Evolutionary conservation across 2,329 filamentous ascomycete genomes (phyloP).

Genomic region (Pseudogymnoascus sp.): DNA sequence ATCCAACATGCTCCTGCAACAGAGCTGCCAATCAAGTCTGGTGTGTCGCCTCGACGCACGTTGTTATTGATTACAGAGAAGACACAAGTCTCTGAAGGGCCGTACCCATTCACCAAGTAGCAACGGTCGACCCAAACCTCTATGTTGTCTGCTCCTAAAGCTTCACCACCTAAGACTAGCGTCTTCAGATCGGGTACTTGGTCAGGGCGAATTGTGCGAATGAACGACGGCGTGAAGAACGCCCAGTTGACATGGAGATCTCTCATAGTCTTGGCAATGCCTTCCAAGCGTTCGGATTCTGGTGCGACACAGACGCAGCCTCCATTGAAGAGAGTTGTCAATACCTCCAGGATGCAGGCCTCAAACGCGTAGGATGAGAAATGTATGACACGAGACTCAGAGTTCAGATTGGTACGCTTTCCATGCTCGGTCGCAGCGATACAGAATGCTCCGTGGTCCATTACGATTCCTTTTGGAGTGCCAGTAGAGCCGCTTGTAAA

Average conservation of each 20-base stretch:
- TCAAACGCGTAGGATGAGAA: slow-evolving; percentile 12
- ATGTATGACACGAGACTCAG: slow-evolving; percentile 34
- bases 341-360: slow-evolving; percentile 3
- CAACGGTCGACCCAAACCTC: slow-evolving; percentile 30
- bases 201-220: slow-evolving; percentile 76
- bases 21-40: slow-evolving; percentile 23
- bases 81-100: slow-evolving; percentile 79
- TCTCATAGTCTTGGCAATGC: slow-evolving; percentile 60
- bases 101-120: slow-evolving; percentile 50
- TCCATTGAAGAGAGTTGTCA: slow-evolving; percentile 8
- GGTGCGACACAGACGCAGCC: slow-evolving; percentile 55
- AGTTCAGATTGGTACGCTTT: slow-evolving; percentile 29
- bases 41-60: slow-evolving; percentile 19
- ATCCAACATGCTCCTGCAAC: slow-evolving; percentile 30
- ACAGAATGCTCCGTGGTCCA: slow-evolving; percentile 20
- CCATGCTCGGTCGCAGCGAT: slow-evolving; percentile 12
- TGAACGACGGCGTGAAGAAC: slow-evolving; percentile 43
- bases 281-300: slow-evolving; percentile 60
- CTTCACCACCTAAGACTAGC: slow-evolving; percentile 85
- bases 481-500: slow-evolving; percentile 45
- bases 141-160: slow-evolving; percentile 53
- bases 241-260: slow-evolving; percentile 43
- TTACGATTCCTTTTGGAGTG: slow-evolving; percentile 41
- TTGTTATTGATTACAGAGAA: background rate
- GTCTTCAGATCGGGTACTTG: slow-evolving; percentile 63